Base-by-base conservation (phyloP, 1,284 basidiomycete genomes). In the Ustilago crameri region DNA sequence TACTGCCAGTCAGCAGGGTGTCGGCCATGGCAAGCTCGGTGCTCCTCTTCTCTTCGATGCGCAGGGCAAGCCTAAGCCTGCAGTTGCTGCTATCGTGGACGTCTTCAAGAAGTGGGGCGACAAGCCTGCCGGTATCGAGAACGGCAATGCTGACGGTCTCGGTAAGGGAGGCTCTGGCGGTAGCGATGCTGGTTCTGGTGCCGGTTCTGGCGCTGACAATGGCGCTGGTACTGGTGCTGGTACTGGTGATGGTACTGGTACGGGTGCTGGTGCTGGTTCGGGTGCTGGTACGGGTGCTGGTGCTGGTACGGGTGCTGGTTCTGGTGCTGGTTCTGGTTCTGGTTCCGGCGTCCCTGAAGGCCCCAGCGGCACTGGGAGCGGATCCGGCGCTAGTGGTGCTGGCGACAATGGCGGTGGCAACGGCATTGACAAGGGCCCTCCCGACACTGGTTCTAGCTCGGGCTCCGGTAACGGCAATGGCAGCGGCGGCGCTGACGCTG, bases 31-130 rank as follows among this genome's bases (percentile, higher is more conserved):
- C 18, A 70, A 61, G 57, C 10, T 3, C 2, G 67, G 55, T 18
- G 57, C 60, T 46, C 67, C 67, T 20, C 40, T 70, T 30, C 49
- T 70, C 27, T 70, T 70, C 20, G 61, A 62, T 27, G 61, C 44
- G 15, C 34, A 57, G 51, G 67, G 67, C 30, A 64, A 64, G 52
- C 52, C 67, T 35, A 70, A 70, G 43, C 49, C 67, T 5, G 67
- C 67, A 2, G 53, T 65, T 20, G 67, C 67, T 57, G 67, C 67
- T 8, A 54, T 70, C 12, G 67, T 70, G 9, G 67, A 70, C 20
- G 67, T 70, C 17, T 70, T 70, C 50, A 70, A 65, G 57, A 64
- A 70, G 61, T 70, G 67, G 67, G 67, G 67, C 46, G 34, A 49
- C 46, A 70, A 70, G 54, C 61, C 48, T 2, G 67, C 47, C n/a